Evolutionary conservation across 2,329 filamentous ascomycete genomes (phyloP), one percentile per base, ranked within the genome.

Genomic region (Lecanosticta acicola): DNA sequence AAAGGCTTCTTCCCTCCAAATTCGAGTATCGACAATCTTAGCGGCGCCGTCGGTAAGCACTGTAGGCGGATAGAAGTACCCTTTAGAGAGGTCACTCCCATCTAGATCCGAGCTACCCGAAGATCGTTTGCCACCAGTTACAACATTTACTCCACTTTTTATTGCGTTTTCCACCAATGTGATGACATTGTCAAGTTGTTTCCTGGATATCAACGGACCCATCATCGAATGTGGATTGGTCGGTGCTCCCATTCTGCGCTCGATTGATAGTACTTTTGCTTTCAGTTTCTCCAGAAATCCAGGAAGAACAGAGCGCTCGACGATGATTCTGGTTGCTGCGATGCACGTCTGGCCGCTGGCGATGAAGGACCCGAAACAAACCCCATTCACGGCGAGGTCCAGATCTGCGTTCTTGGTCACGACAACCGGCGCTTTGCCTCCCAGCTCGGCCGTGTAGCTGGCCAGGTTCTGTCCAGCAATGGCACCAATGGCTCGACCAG

Each of bases 211-310:
- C 1, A 85, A 65, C 0, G 79, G 78, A 0, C 82, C 82, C 75
- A 85, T 85, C 63, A 77, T 77, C 0, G 77, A 81, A 1, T 71
- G 70, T 84, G 82, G 0, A 82, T 85, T 1, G 81, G 83, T 61
- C 85, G 84, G 69, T 79, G 83, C 1, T 80, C 85, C 38, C 68
- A 72, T 57, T 80, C 76, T 8, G 74, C 73, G 62, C 84, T 85
- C 0, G 82, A 60, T 87, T 75, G 45, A 76, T n/a, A 83, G 83
- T 3, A 86, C 73, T 39, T 81, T 77, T 53, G 75, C 80, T 16
- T 76, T 75, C 19, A 72, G 68, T 54, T 75, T 72, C 7, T 71
- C 64, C 29, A 86, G 61, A 57, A 87, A 87, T 45, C 75, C 69
- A 11, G 83, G 77, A 9, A 71, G 60, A 7, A 78, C 69, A 3